These are phyloP conservation scores for Ophiosphaerella herpotricha DNA, from an alignment of 2,329 filamentous ascomycete genomes.

Conservation along the genomic window DNA sequence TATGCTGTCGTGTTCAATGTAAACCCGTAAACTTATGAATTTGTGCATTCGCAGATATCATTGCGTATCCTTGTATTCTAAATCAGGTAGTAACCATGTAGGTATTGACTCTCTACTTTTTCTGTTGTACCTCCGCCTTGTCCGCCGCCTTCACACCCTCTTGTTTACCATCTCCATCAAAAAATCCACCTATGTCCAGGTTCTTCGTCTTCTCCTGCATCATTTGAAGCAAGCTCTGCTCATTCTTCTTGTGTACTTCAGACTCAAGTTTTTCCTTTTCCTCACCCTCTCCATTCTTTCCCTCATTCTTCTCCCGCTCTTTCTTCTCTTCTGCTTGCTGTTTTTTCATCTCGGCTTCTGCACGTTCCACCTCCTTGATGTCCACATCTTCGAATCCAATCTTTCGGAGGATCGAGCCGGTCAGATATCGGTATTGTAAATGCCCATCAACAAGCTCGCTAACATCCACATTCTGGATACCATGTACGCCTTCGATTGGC, in stretches of 20 bases:
- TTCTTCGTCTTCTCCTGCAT: constrained; percentile 48
- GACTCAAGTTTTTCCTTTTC: constrained; percentile 48
- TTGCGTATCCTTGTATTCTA: too few relatives aligned
- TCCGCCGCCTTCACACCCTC: constrained; percentile 5
- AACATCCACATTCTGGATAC: constrained; percentile 64
- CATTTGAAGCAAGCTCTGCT: constrained; percentile 51
- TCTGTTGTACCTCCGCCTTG: neutral
- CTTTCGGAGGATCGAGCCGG: constrained; percentile 56
- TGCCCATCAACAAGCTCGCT: constrained; percentile 57
- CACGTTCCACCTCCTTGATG: constrained; percentile 50
- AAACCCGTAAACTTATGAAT: too few relatives aligned
- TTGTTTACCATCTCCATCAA: constrained; percentile 4
- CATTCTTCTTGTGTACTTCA: constrained; percentile 51
- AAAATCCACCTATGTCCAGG: constrained; percentile 22
- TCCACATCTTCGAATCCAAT: constrained; percentile 60
- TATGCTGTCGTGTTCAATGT: too few relatives aligned
- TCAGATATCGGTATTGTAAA: constrained; percentile 56
- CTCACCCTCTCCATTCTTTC: constrained; percentile 24
- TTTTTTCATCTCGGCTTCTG: constrained; percentile 51
- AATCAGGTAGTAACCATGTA: too few relatives aligned
- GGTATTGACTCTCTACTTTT: too few relatives aligned
- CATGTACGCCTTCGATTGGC: constrained; percentile 68
- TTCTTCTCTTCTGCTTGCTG: constrained; percentile 50
- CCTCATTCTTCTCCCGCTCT: constrained; percentile 42
- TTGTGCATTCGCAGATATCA: too few relatives aligned